A percentile compares a stretch with the other conserved stretches of the same genome.
These are phyloP conservation scores for Chalciporus sphaerocephalus DNA, from an alignment of 768 basidiomycete genomes.

Conservation along the genomic window DNA sequence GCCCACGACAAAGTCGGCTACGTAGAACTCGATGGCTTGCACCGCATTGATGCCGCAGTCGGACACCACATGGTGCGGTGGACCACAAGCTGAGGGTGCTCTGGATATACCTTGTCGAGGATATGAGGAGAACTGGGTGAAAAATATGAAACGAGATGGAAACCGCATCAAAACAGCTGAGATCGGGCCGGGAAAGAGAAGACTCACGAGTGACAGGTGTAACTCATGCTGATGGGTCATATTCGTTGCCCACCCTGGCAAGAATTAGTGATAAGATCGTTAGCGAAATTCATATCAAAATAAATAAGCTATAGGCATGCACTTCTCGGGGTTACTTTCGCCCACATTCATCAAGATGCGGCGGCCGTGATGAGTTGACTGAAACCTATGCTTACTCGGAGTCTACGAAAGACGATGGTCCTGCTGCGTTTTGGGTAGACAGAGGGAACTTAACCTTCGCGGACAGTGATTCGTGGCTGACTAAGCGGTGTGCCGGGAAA, in stretches of 20 bases:
- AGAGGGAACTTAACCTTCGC: conserved; percentile 20
- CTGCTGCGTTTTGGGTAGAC: not conserved
- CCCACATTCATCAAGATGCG: not conserved
- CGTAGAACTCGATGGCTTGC: not conserved
- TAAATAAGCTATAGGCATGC: too few relatives aligned
- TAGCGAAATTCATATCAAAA: not conserved
- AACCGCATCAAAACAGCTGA: too few relatives aligned
- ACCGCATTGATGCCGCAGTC: not conserved
- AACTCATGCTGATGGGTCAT: too few relatives aligned
- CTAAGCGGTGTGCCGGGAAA: conserved; percentile 28
- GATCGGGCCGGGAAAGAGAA: not conserved
- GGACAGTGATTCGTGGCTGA: conserved; percentile 27
- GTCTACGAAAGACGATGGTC: not conserved
- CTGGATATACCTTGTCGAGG: not conserved
- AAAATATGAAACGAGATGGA: not conserved
- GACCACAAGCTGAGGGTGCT: not conserved
- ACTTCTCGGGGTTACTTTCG: not conserved
- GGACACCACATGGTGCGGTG: not conserved
- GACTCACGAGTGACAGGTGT: not conserved
- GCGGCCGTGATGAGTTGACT: not conserved
- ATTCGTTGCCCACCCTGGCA: too few relatives aligned
- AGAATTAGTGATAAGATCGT: not conserved
- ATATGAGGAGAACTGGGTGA: not conserved
- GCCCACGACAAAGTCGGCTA: not conserved
- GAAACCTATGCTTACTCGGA: not conserved